Evolutionary conservation across 1,139 yeast genomes (phyloP), one percentile per base, ranked within the genome.

Genomic region (Suhomyces atakaporum): DNA sequence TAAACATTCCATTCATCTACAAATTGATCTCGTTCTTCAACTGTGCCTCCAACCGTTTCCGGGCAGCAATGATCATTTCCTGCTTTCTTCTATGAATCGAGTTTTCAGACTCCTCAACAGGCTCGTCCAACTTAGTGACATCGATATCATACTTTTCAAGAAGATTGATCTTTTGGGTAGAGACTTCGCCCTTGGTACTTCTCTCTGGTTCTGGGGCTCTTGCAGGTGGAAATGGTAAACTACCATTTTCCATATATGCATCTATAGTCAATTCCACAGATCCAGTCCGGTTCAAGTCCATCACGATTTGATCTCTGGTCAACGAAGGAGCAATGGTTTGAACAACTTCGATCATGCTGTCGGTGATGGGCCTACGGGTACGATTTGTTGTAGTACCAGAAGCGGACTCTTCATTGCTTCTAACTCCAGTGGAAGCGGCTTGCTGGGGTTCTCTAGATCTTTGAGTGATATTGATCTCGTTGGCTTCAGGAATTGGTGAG

Each of bases 331-430:
- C 96, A 44, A 90, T 70, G 18, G 89, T 78, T 49, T 81, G 87
- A 1, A 90, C 97, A 1, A 86, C 82, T 47, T 85, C 94, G 32
- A 90, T 72, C 97, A 90, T 90, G 44, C 77, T 81, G 8, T 72
- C 75, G 3, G 88, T 84, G n/a, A 85, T 84, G 3, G 67, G 73
- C 38, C 95, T 76, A 37, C 76, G 65, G 12, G 60, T 35, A 38
- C 62, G 49, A 57, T 37, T 56, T 57, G 18, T 60, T 50, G 46
- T 50, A 54, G 44, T 54, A 52, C 38, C 47, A 58, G 43, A 49
- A 52, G 47, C 32, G 45, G 31, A 52, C 56, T 44, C 33, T 50
- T 16, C 47, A 45, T 15, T 43, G 60, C 46, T 16, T 14, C 27
- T 38, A 35, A 33, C 37, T 25, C 45, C 41, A 18, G 41, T 29